These are phyloP conservation scores for Drechslerella coelobrocha DNA, from an alignment of 2,329 filamentous ascomycete species.

Conservation along the genomic window DNA sequence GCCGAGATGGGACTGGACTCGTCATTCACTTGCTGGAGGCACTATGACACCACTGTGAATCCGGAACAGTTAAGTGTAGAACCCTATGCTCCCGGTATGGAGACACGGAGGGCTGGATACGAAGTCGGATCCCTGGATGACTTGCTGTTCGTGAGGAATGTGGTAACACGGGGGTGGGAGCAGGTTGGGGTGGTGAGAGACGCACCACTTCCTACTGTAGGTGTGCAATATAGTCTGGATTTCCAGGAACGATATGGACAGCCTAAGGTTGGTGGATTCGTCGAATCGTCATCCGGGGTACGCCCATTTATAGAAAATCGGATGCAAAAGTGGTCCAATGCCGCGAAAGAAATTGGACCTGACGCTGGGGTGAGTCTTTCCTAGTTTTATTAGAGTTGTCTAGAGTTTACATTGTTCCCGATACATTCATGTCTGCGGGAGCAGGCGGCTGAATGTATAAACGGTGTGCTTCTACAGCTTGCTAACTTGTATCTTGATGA, in stretches of 20 bases:
- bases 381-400: not conserved
- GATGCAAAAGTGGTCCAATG: slow-evolving; percentile 2
- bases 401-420: too few species aligned
- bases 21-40: slow-evolving; percentile 14
- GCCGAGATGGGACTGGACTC: not conserved
- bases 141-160: slow-evolving; percentile 7
- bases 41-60: slow-evolving; percentile 16
- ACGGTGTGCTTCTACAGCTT: too few species aligned
- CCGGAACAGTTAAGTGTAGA: not conserved
- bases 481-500: too few species aligned
- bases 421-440: too few species aligned
- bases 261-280: not conserved
- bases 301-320: slow-evolving; percentile 3
- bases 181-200: slow-evolving; percentile 3
- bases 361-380: not conserved
- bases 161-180: not conserved
- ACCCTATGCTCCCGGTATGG: not conserved
- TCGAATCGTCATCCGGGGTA: not conserved
- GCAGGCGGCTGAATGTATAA: too few species aligned
- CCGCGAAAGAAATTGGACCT: too few species aligned
- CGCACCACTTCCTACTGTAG: slow-evolving; percentile 1
- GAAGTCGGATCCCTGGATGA: not conserved
- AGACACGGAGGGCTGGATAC: not conserved
- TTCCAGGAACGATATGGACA: slow-evolving; percentile 6
- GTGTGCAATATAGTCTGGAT: not conserved